These are phyloP conservation scores for Eruca vesicaria DNA, from an alignment of 441 rosid genomes.

Conservation along the genomic window DNA sequence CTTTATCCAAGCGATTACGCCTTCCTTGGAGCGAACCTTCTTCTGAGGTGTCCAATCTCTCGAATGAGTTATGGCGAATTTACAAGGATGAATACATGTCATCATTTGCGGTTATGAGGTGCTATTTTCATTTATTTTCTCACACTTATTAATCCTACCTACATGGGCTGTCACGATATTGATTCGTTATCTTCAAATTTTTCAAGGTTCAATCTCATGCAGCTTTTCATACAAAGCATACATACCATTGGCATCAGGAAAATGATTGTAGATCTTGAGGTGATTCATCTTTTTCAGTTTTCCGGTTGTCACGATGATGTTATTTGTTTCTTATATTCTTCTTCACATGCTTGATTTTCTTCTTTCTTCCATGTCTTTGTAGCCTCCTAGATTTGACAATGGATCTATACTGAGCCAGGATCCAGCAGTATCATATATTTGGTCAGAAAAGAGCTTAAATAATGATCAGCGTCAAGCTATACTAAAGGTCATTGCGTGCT, in stretches of 20 bases:
- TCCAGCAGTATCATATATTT: slow-evolving; percentile 92
- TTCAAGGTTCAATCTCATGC: slow-evolving; percentile 87
- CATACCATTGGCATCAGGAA: slow-evolving; percentile 75
- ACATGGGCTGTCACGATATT: slow-evolving; percentile 14
- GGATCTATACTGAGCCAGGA: slow-evolving; percentile 94
- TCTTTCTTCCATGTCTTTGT: slow-evolving; percentile 16
- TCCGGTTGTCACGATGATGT: not conserved
- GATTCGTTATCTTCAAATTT: slow-evolving; percentile 20
- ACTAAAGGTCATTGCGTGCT: slow-evolving; percentile 64
- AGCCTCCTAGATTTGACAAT: slow-evolving; percentile 97
- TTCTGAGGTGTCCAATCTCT: slow-evolving; percentile 52
- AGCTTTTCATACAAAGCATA: slow-evolving; percentile 66
- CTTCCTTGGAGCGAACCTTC: slow-evolving; percentile 62
- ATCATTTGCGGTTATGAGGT: slow-evolving; percentile 92
- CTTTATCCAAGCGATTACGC: slow-evolving; percentile 77
- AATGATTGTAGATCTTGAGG: slow-evolving; percentile 92
- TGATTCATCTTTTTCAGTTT: slow-evolving; percentile 39
- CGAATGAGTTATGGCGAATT: slow-evolving; percentile 70
- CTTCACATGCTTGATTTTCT: slow-evolving; percentile 1
- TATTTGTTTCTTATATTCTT: slow-evolving; percentile 9
- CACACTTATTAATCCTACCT: slow-evolving; percentile 19
- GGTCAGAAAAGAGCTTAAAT: slow-evolving; percentile 88
- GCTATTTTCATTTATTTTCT: slow-evolving; percentile 14
- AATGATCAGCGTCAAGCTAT: slow-evolving; percentile 97
- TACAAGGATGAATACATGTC: slow-evolving; percentile 81